A percentile compares a stretch with the other conserved stretches of the same genome.
phyloP scores from a whole-genome alignment of 768 basidiomycete genomes.

The Hericium coralloides region DNA sequence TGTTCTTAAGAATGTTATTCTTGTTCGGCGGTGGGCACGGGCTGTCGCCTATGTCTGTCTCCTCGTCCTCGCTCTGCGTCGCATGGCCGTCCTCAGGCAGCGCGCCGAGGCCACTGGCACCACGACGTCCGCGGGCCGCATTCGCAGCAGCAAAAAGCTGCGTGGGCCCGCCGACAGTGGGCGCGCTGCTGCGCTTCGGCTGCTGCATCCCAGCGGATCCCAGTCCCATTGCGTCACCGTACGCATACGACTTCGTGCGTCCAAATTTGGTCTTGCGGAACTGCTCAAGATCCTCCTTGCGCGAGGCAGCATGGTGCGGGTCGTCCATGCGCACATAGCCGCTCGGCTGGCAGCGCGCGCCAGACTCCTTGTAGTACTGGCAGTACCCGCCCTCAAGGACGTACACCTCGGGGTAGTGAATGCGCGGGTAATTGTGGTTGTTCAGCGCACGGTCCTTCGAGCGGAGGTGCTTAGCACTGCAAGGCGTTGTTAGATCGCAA shows the following conservation, averaged over 20 bases:
- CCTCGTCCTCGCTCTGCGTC: constrained; percentile 62
- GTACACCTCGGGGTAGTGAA: constrained; percentile 95
- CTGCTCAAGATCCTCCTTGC: constrained; percentile 82
- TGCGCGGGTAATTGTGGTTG: constrained; percentile 81
- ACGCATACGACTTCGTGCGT: constrained; percentile 86
- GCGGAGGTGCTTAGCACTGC: constrained; percentile 87
- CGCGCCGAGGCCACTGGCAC: constrained; percentile 38
- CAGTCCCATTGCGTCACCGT: constrained; percentile 57
- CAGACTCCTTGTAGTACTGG: constrained; percentile 66
- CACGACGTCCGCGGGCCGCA: constrained; percentile 56
- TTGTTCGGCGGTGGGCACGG: constrained; percentile 80
- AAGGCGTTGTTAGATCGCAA: not conserved
- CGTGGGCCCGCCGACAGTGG: constrained; percentile 30
- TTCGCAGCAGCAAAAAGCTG: constrained; percentile 62
- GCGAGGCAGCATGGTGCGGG: constrained; percentile 69
- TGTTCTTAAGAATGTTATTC: constrained; percentile 43
- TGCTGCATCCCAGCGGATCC: constrained; percentile 25
- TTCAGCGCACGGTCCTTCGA: constrained; percentile 86
- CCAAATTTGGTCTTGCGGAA: constrained; percentile 86
- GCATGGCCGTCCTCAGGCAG: constrained; percentile 60
- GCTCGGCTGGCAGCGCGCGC: constrained; percentile 65
- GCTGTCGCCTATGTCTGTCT: constrained; percentile 74
- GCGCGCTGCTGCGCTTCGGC: constrained; percentile 61
- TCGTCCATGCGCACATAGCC: constrained; percentile 95
- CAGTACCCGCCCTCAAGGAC: constrained; percentile 95